Evolutionary conservation across 1,284 basidiomycete genomes (phyloP), one percentile per base, ranked within the genome.

Genomic region (Coniophora puteana): DNA sequence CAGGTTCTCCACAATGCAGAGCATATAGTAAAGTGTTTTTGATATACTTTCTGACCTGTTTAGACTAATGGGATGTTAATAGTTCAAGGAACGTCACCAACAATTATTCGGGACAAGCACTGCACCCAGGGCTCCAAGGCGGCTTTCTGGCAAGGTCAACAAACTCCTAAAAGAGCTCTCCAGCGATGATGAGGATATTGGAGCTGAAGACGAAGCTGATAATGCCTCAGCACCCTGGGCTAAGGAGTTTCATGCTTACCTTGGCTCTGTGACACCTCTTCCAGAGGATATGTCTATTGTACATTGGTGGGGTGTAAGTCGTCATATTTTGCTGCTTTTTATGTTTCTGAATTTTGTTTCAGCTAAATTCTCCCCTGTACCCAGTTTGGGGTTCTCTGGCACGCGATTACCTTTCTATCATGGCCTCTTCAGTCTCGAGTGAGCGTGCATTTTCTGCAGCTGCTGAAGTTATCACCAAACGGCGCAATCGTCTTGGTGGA

Each of bases 401-500:
- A 4, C 38, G 38, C 12, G 64, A 69, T 41, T 62, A 62, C 35
- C 54, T 69, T 4, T 36, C 62, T 2, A 62, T 68, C 39, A 68
- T 69, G 64, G 60, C 61, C 4, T 61, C 61, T 4, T 67, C 60
- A 0, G 55, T 67, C 11, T 66, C 57, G 6, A 63, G 62, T 46
- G 58, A 67, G 48, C 47, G 54, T 3, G 61, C 61, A 11, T 41
- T 41, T 29, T 67, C 58, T 6, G 30, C 52, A 8, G 63, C 60
- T 23, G 61, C 58, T 11, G 62, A 68, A 24, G 69, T 62, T 3
- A 65, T 69, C 22, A 62, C 40, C 7, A 67, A 71, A 45, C 53
- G 50, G 6, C 49, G 52, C 10, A 69, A 65, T 43, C 50, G 56
- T 23, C 59, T 70, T 33, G 62, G 67, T 41, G 49, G 48, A 28